Evolutionary conservation across 2,329 filamentous ascomycete genomes (phyloP).

Genomic region (Fusarium sulawesiense): DNA sequence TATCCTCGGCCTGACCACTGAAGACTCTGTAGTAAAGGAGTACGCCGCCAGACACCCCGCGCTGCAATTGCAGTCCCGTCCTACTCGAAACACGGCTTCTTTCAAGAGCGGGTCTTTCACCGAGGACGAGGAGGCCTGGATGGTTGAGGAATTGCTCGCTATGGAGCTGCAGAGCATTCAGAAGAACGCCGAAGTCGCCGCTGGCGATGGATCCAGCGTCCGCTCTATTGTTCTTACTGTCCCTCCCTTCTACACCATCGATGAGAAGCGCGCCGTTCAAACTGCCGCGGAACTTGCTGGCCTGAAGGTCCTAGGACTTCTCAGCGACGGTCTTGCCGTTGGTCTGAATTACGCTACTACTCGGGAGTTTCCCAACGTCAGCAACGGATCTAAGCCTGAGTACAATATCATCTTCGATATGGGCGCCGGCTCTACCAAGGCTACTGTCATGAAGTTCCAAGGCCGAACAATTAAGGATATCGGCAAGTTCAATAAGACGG

Average conservation of each 20-base stretch:
- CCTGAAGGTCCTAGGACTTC: constrained; percentile 82
- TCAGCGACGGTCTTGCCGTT: constrained; percentile 92
- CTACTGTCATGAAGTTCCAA: constrained; percentile 90
- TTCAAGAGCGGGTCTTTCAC: constrained; percentile 80
- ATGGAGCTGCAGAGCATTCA: constrained; percentile 96
- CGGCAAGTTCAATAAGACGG: constrained; percentile 93
- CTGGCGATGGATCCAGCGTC: constrained; percentile 78
- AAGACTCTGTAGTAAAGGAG: constrained; percentile 70
- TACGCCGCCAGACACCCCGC: constrained; percentile 84
- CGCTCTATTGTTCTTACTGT: constrained; percentile 89
- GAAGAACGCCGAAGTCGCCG: constrained; percentile 85
- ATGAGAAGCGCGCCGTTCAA: constrained; percentile 89
- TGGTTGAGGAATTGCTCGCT: constrained; percentile 91
- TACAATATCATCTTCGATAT: constrained; percentile 96
- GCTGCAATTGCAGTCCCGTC: constrained; percentile 72
- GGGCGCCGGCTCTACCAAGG: constrained; percentile 94
- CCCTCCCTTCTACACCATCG: constrained; percentile 87
- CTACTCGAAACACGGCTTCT: constrained; percentile 75
- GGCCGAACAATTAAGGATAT: constrained; percentile 89
- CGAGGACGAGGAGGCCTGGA: constrained; percentile 72
- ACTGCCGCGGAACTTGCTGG: constrained; percentile 89
- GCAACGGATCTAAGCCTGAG: constrained; percentile 86
- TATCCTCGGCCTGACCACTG: constrained; percentile 79
- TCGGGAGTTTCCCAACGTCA: constrained; percentile 86
- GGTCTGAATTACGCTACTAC: constrained; percentile 95